These are phyloP conservation scores for Gossypium davidsonii DNA, from an alignment of 441 rosid genomes.

Conservation along the genomic window DNA sequence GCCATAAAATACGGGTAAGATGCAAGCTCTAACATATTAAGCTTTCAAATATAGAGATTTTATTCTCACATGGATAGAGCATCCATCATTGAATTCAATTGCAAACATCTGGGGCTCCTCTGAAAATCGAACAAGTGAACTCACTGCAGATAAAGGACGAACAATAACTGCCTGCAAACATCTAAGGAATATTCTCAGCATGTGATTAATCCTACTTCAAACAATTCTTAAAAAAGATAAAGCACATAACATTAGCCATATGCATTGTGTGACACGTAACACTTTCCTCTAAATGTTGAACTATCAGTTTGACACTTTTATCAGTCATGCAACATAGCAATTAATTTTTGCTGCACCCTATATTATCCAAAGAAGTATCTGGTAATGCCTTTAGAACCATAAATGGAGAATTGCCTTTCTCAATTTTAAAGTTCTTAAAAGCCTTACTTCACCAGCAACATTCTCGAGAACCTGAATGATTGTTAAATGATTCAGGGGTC, in stretches of 20 bases:
- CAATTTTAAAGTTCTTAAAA: conserved; percentile 3
- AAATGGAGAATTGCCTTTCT: not conserved
- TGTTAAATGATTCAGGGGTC: not conserved
- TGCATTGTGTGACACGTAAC: not conserved
- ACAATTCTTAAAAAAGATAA: conserved; percentile 4
- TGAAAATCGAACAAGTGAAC: conserved; percentile 89
- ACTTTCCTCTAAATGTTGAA: not conserved
- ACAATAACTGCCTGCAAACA: conserved; percentile 96
- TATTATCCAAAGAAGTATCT: not conserved
- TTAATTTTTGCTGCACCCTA: not conserved
- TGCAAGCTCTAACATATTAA: conserved; percentile 13
- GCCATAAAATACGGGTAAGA: conserved; percentile 29
- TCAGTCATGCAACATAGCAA: not conserved
- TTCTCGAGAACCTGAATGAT: not conserved
- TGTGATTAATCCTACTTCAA: conserved; percentile 36
- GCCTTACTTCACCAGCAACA: not conserved
- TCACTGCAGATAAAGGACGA: conserved; percentile 87
- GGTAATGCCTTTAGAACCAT: not conserved
- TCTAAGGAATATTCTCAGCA: conserved; percentile 83
- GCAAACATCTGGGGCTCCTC: conserved; percentile 99
- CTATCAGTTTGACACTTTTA: not conserved
- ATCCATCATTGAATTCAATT: conserved; percentile 91
- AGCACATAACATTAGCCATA: conserved; percentile 1
- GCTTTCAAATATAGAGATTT: conserved; percentile 18
- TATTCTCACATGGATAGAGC: conserved; percentile 89